Conservation (phyloP, 768 basidiomycete genomes). For the Mycena capillaripes region DNA sequence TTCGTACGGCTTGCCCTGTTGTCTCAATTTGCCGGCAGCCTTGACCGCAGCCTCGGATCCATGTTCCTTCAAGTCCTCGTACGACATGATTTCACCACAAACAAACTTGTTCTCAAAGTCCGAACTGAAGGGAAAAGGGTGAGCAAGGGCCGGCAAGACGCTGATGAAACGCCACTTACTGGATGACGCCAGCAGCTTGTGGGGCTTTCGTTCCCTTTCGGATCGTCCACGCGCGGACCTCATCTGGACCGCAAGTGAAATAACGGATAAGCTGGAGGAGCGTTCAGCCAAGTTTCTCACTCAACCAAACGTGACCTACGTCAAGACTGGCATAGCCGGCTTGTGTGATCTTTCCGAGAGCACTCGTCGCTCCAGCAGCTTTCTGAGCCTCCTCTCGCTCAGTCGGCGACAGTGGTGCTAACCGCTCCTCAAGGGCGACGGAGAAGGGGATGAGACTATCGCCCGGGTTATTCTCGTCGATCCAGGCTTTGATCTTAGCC, state of each 20-base stretch:
- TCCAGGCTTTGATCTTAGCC: slow-evolving; percentile 98
- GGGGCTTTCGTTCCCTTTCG: slow-evolving; percentile 95
- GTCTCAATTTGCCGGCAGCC: slow-evolving; percentile 93
- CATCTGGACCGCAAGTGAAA: slow-evolving; percentile 97
- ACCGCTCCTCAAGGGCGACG: slow-evolving; percentile 93
- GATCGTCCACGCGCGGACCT: slow-evolving; percentile 99
- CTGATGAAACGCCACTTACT: slow-evolving; percentile 65
- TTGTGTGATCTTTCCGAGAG: slow-evolving; percentile 93
- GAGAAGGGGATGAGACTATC: slow-evolving; percentile 98
- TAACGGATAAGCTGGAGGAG: slow-evolving; percentile 87
- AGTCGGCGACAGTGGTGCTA: slow-evolving; percentile 72
- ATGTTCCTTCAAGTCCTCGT: slow-evolving; percentile 90
- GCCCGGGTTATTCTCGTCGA: slow-evolving; percentile 96
- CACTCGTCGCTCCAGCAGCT: slow-evolving; percentile 78
- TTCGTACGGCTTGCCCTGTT: slow-evolving; percentile 98
- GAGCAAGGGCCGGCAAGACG: neutral
- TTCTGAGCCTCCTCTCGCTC: slow-evolving; percentile 86
- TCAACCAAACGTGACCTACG: slow-evolving; percentile 56
- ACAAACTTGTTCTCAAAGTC: slow-evolving; percentile 99
- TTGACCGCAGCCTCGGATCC: slow-evolving; percentile 94
- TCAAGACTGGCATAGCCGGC: slow-evolving; percentile 92
- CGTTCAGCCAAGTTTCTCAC: neutral
- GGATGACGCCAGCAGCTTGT: slow-evolving; percentile 98
- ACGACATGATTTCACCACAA: slow-evolving; percentile 97
- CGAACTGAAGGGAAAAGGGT: slow-evolving; percentile 62